Percentiles rank a stretch among this genome's conserved stretches.
Conservation (phyloP, 2,329 filamentous ascomycete genomes). For the Dissoconium aciculare region DNA sequence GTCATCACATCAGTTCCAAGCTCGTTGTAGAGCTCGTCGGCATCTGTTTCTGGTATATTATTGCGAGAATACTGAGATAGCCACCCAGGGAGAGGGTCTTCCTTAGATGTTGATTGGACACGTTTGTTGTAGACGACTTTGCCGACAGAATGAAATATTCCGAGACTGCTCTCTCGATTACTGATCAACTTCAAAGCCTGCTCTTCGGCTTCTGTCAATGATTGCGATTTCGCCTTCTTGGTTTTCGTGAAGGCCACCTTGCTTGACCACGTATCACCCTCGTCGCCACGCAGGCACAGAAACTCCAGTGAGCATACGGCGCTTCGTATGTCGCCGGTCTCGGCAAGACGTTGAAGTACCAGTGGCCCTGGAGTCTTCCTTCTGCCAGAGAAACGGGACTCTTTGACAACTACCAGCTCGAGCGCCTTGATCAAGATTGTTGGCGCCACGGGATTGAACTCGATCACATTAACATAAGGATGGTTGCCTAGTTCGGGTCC, state of each 20-base stretch:
- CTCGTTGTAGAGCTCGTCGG: slow-evolving; percentile 72
- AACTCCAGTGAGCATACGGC: slow-evolving; percentile 90
- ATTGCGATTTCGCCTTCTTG: slow-evolving; percentile 46
- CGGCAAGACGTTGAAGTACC: slow-evolving; percentile 64
- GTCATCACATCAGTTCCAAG: slow-evolving; percentile 84
- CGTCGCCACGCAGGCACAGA: slow-evolving; percentile 67
- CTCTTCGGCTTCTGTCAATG: slow-evolving; percentile 57
- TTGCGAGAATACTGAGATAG: slow-evolving; percentile 31
- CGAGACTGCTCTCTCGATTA: slow-evolving; percentile 75
- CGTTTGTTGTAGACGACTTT: slow-evolving; percentile 96
- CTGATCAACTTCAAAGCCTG: slow-evolving; percentile 69
- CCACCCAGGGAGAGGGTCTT: slow-evolving; percentile 32
- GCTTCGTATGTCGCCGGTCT: slow-evolving; percentile 81
- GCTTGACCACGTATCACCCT: slow-evolving; percentile 58
- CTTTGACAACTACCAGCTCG: slow-evolving; percentile 67
- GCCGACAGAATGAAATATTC: slow-evolving; percentile 90
- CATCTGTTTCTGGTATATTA: slow-evolving; percentile 31
- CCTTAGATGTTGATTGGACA: slow-evolving; percentile 39
- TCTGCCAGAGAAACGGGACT: slow-evolving; percentile 63
- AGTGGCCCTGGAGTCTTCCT: slow-evolving; percentile 60
- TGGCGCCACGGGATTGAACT: slow-evolving; percentile 85
- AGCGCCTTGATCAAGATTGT: slow-evolving; percentile 75
- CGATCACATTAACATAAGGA: slow-evolving; percentile 62
- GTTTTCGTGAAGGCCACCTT: slow-evolving; percentile 56
- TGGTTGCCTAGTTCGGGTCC: slow-evolving; percentile 76